These are phyloP conservation scores for Dalechampia spathulata DNA, from an alignment of 441 rosid species.

Conservation along the genomic window DNA sequence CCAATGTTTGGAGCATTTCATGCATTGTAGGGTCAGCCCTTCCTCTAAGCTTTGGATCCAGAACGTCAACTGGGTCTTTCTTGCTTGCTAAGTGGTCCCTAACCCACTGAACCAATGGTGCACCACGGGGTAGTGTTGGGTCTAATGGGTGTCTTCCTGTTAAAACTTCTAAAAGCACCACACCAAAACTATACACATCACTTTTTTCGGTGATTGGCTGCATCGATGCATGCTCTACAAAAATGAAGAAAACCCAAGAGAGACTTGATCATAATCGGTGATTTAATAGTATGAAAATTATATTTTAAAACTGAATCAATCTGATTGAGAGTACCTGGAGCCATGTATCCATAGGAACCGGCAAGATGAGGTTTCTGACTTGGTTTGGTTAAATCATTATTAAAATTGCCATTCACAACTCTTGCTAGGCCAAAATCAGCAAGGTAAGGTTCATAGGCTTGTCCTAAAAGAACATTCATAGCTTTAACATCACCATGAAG, in stretches of 20 bases:
- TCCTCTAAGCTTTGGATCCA: constrained; percentile 68
- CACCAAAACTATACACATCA: constrained; percentile 85
- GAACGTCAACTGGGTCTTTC: constrained; percentile 55
- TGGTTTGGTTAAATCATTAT: constrained; percentile 34
- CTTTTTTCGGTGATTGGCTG: constrained; percentile 75
- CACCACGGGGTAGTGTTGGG: constrained; percentile 73
- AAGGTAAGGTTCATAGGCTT: constrained; percentile 57
- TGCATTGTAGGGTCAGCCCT: constrained; percentile 83
- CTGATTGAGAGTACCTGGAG: constrained; percentile 55
- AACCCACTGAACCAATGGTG: constrained; percentile 82
- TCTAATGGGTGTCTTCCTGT: constrained; percentile 91
- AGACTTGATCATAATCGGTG: not conserved
- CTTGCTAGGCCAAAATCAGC: constrained; percentile 92
- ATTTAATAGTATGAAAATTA: not conserved
- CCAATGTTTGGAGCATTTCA: constrained; percentile 85
- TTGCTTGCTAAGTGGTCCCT: constrained; percentile 59
- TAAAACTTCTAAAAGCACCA: constrained; percentile 69
- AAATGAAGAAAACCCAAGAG: not conserved
- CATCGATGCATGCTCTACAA: constrained; percentile 72
- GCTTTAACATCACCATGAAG: constrained; percentile 91
- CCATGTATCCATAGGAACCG: constrained; percentile 98
- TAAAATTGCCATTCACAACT: constrained; percentile 23
- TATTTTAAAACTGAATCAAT: not conserved
- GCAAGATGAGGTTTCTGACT: constrained; percentile 63
- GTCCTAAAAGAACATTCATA: constrained; percentile 79